Percentiles rank a stretch among this genome's conserved stretches.
Conservation (phyloP, 2,329 filamentous ascomycete species). For the Tricladium varicosporioides region DNA sequence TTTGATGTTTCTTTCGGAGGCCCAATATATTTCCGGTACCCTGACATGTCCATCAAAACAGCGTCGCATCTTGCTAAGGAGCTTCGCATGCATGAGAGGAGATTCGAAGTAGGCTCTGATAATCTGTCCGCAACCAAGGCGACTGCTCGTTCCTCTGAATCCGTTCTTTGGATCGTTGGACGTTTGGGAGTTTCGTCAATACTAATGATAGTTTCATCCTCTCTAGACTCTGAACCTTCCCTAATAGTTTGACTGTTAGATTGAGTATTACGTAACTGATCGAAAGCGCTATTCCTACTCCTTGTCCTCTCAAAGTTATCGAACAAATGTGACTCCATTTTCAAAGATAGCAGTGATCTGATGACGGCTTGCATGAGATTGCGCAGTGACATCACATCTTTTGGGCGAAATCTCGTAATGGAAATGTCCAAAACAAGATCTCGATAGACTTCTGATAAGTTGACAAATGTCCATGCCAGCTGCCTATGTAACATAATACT, state of each 20-base stretch:
- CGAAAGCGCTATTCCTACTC: neutral
- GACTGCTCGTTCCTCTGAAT: slow-evolving; percentile 31
- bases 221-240: neutral
- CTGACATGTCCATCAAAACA: slow-evolving; percentile 52
- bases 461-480: slow-evolving; percentile 51
- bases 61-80: slow-evolving; percentile 48
- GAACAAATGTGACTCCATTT: slow-evolving; percentile 48
- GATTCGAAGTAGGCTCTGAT: slow-evolving; percentile 44
- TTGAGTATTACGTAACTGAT: neutral
- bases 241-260: neutral
- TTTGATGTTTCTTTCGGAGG: slow-evolving; percentile 42
- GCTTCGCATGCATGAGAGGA: slow-evolving; percentile 46
- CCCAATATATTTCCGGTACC: slow-evolving; percentile 47
- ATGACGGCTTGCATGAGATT: slow-evolving; percentile 56
- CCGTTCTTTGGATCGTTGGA: slow-evolving; percentile 26
- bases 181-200: slow-evolving; percentile 32
- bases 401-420: slow-evolving; percentile 49
- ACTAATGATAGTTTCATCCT: slow-evolving; percentile 36
- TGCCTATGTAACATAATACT: slow-evolving; percentile 39
- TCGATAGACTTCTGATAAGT: slow-evolving; percentile 53
- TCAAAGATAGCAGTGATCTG: slow-evolving; percentile 50
- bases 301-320: slow-evolving; percentile 28
- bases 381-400: slow-evolving; percentile 48
- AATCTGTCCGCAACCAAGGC: slow-evolving; percentile 37
- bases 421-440: slow-evolving; percentile 58